These are phyloP conservation scores for Epichloe baconii DNA, from an alignment of 2,329 filamentous ascomycete species.

Conservation along the genomic window DNA sequence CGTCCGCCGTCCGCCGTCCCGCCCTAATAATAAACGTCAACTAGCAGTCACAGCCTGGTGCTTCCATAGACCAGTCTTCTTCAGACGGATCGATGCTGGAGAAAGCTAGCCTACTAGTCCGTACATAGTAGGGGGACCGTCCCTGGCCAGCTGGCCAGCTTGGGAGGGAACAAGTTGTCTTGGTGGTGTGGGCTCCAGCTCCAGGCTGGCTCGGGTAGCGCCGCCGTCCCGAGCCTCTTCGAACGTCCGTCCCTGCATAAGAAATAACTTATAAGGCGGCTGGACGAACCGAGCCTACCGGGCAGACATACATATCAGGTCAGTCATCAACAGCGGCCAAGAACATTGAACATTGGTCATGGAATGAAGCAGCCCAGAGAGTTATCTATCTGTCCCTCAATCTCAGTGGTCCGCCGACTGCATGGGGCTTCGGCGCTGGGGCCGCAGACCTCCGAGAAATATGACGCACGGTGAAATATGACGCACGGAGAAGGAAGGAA, in stretches of 20 bases:
- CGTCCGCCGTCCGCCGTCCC: slow-evolving; percentile 1
- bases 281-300: too few relatives aligned
- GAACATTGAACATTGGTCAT: too few relatives aligned
- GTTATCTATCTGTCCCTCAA: too few relatives aligned
- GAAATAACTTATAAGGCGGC: too few relatives aligned
- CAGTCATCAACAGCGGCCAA: neutral
- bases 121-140: too few relatives aligned
- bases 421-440: neutral
- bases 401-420: neutral
- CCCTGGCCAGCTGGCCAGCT: too few relatives aligned
- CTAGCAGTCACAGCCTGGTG: too few relatives aligned
- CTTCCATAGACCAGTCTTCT: too few relatives aligned
- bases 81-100: too few relatives aligned
- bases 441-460: neutral
- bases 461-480: neutral
- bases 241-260: neutral
- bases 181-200: neutral
- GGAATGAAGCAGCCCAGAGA: too few relatives aligned
- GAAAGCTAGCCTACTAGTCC: too few relatives aligned
- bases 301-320: neutral
- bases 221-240: slow-evolving; percentile 5
- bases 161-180: neutral
- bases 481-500: neutral
- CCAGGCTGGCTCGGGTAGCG: slow-evolving; percentile 5
- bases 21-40: neutral